Base-by-base conservation (phyloP, 2,329 filamentous ascomycete genomes). In the Phoma sp. region DNA sequence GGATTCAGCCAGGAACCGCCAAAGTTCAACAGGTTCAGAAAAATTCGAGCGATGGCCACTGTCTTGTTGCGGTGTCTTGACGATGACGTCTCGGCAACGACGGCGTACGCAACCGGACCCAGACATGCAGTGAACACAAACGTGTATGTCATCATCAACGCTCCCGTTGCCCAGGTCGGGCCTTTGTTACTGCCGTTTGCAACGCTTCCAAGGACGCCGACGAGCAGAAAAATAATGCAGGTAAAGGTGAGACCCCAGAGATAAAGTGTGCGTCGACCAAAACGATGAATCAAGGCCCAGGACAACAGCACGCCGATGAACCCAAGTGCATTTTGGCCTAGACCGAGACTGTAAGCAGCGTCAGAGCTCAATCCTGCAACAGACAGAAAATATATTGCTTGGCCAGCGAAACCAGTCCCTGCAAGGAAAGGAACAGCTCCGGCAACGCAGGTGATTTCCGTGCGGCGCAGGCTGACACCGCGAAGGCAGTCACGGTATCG, bases 41-140 rank as follows among this genome's bases (percentile, higher is more conserved):
- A 76, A 61, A 96, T 94, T 22, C 57, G 46, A 6, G 61, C 59
- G 19, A 96, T 79, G 66, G 93, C 79, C 27, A 96, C 88, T 0
- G 91, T 95, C 81, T 96, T 96, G 77, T 92, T 91, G 70, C 93
- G 89, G 27, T 96, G 82, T 8, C 91, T 84, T 10, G 89, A 85
- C 0, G 91, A 91, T 0, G 91, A 91, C 21, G 96, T 76, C 74
- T 96, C 92, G 1, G 88, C 84, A 3, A 96, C 90, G 8, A 96
- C 84, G 0, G 90, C 92, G 77, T 95, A 96, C 74, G 88, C 91
- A 9, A 96, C 90, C 0, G 92, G 94, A 25, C 92, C 92, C 39
- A 96, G 90, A 0, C 90, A 89, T 32, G 92, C 79, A 72, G 95
- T 90, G 76, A 96, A 96, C 68, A 88, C 85, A 35, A 94, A 77